phyloP scores from a whole-genome alignment of 2,329 filamentous ascomycete genomes.

The Cytospora mali region DNA sequence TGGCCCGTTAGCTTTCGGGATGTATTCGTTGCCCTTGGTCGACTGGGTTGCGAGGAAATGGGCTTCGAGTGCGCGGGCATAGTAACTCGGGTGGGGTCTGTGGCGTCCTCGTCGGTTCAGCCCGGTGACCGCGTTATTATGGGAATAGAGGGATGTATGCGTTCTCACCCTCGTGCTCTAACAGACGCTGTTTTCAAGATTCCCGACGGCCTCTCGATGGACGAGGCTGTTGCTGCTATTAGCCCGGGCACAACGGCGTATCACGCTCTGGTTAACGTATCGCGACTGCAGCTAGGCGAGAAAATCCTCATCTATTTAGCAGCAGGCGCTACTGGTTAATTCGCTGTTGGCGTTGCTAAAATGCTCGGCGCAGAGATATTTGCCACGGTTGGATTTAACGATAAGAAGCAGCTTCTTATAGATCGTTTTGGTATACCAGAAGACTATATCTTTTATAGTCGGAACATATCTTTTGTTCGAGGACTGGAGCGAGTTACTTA shows the following conservation, averaged over 20 bases:
- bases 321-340: conserved; percentile 45
- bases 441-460: conserved; percentile 29
- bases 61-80: conserved; percentile 38
- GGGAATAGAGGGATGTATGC: conserved; percentile 39
- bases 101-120: too few species aligned
- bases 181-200: conserved; percentile 42
- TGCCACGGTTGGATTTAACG: conserved; percentile 44
- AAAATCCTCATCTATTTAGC: conserved; percentile 46
- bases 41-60: conserved; percentile 35
- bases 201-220: conserved; percentile 36
- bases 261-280: conserved; percentile 43
- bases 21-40: conserved; percentile 41
- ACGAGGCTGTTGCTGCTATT: conserved; percentile 38
- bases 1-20: conserved; percentile 45
- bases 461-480: not conserved
- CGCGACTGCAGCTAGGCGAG: conserved; percentile 41
- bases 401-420: conserved; percentile 45
- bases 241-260: conserved; percentile 45
- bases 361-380: conserved; percentile 47
- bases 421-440: conserved; percentile 18
- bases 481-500: not conserved
- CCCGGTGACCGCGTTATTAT: conserved; percentile 43
- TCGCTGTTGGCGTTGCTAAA: conserved; percentile 44
- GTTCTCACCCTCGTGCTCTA: conserved; percentile 38
- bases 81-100: conserved; percentile 38